Evolutionary conservation across 164 flowering plant species (phyloP).

Genomic region (Liquidambar formosana): DNA sequence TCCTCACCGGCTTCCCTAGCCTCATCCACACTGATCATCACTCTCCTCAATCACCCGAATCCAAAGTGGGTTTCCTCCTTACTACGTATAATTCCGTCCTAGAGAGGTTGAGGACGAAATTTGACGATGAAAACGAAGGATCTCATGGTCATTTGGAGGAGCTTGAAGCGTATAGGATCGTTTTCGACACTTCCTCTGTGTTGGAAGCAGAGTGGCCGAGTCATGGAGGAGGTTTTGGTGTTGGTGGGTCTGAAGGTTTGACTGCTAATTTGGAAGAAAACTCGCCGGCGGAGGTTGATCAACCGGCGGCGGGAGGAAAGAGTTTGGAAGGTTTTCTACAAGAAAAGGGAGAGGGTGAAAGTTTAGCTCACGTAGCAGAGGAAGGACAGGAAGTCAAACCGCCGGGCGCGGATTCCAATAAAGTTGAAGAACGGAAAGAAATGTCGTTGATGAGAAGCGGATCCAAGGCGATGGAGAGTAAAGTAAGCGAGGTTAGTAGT

Average conservation of each 20-base stretch:
- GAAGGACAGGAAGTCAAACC: conserved; percentile 29
- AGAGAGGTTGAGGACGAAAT: conserved; percentile 18
- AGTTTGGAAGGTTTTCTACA: conserved; percentile 24
- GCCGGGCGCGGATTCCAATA: conserved; percentile 18
- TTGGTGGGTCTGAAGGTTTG: not conserved
- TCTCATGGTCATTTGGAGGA: conserved; percentile 21
- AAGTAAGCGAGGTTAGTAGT: conserved; percentile 3
- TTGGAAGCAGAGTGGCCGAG: conserved; percentile 10
- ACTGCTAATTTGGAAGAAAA: conserved; percentile 16
- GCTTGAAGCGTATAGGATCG: conserved; percentile 41
- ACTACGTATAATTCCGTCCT: conserved; percentile 13
- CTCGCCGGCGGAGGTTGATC: not conserved
- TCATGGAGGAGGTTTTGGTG: not conserved
- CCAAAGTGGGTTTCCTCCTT: conserved; percentile 31
- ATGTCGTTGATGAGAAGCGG: conserved; percentile 11
- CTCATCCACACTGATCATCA: conserved; percentile 12
- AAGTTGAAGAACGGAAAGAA: conserved; percentile 25
- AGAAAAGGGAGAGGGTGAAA: conserved; percentile 18
- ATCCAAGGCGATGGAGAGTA: conserved; percentile 27
- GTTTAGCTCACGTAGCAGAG: not conserved
- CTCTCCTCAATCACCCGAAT: conserved; percentile 10
- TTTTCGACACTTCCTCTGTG: conserved; percentile 30
- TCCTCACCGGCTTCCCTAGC: conserved; percentile 38
- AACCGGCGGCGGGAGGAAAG: conserved; percentile 13
- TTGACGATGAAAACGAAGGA: conserved; percentile 19